Evolutionary conservation across 2,329 filamentous ascomycete genomes (phyloP), one percentile per base, ranked within the genome.

Genomic region (Whalleya microplaca): DNA sequence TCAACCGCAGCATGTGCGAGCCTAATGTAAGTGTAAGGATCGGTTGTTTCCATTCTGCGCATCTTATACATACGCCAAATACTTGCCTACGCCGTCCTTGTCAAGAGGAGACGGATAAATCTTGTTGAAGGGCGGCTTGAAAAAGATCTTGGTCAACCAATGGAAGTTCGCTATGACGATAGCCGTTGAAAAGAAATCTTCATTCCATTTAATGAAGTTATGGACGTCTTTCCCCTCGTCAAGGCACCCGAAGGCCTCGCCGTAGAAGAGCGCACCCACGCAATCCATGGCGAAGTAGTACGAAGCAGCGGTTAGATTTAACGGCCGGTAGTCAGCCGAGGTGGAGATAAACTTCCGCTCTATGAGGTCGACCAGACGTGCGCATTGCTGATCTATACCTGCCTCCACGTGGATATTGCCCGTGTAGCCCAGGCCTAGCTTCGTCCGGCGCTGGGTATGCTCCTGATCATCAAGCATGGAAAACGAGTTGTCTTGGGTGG

Each of bases 231-330:
- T 53, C 57, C 79, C 74, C 14, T 72, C 67, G 23, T 70, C 68
- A 27, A 80, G 71, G 61, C 76, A 72, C 10, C 77, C 77, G 58
- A 78, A 78, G 2, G 73, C 52, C 21, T 68, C 51, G 23, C 77
- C 76, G 40, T 77, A 74, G 2, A 74, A 73, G 27, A 81, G 55
- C 42, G 77, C 72, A 19, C 73, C 75, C 37, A 81, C 73, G 6
- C 79, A 75, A 55, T 80, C 78, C 6, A 80, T 68, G 1, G 76
- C 73, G 53, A 80, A 76, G 65, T 71, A 77, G 14, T 73, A 72
- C 3, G 74, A 70, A 21, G 71, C 70, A 6, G 62, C 58, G 10
- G 72, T 74, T 9, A 79, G 62, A 52, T 80, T 75, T 56, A 79
- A 66, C 0, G 60, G 62, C 12, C 53, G 58, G 41, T 60, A 62